phyloP scores from a whole-genome alignment of 2,329 filamentous ascomycete genomes.

The Paecilomyces niveus region DNA sequence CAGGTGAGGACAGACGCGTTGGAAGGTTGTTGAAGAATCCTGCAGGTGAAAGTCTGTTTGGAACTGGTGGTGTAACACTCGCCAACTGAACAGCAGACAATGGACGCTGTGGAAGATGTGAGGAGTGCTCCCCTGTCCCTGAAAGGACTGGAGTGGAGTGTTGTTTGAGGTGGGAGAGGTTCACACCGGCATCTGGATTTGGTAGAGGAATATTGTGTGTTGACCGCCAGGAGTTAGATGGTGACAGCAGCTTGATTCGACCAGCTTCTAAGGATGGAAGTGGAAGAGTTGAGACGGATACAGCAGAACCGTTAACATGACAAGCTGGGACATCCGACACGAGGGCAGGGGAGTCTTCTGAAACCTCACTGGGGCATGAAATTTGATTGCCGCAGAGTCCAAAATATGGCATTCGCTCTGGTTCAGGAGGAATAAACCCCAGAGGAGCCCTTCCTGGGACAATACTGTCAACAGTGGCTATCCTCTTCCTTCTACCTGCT shows the following conservation, averaged over 20 bases:
- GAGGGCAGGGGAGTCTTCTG: background rate
- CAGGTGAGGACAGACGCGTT: background rate
- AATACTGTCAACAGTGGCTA: constrained; percentile 6
- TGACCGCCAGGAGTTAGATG: background rate
- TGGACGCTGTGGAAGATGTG: background rate
- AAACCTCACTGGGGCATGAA: constrained; percentile 2
- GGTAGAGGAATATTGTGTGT: background rate
- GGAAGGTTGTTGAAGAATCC: background rate
- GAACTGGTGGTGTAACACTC: background rate
- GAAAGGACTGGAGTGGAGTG: background rate
- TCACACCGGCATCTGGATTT: background rate
- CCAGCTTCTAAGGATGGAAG: background rate
- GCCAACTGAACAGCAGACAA: background rate
- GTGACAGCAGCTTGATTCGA: background rate
- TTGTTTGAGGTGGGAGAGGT: background rate
- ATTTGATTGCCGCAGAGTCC: background rate
- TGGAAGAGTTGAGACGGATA: background rate
- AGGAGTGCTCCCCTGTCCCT: background rate
- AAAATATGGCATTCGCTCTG: background rate
- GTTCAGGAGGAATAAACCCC: constrained; percentile 2
- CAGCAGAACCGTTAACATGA: background rate
- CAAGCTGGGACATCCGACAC: background rate
- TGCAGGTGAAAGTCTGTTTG: background rate
- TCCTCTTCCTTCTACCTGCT: constrained; percentile 9
- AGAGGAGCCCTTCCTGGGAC: constrained; percentile 10